A percentile compares a stretch with the other conserved stretches of the same genome.
phyloP scores from a whole-genome alignment of 257 asterid species.

The Fraxinus excelsior region DNA sequence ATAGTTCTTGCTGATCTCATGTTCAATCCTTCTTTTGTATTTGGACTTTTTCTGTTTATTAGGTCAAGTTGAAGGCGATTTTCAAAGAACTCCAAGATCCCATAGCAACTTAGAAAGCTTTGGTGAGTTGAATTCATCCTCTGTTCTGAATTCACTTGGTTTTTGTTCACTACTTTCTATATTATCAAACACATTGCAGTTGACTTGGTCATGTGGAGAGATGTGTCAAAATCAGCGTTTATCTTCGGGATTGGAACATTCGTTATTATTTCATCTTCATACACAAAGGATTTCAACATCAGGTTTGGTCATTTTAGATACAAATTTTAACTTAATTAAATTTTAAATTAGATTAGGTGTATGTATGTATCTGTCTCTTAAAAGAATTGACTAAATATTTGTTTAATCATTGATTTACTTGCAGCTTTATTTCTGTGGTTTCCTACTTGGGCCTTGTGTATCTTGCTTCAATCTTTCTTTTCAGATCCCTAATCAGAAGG shows the following conservation, averaged over 20 bases:
- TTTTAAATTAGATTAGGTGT: too few species aligned
- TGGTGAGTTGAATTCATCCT: slow-evolving; percentile 47
- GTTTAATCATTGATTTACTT: slow-evolving; percentile 33
- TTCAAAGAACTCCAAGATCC: slow-evolving; percentile 42
- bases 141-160: neutral
- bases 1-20: neutral
- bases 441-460: slow-evolving; percentile 78
- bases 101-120: slow-evolving; percentile 61
- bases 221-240: slow-evolving; percentile 79
- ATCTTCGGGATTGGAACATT: slow-evolving; percentile 86
- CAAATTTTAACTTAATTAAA: neutral
- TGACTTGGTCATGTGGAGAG: slow-evolving; percentile 89
- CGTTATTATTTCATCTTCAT: slow-evolving; percentile 74
- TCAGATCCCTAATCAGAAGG: slow-evolving; percentile 76
- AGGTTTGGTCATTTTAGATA: slow-evolving; percentile 40
- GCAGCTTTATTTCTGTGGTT: slow-evolving; percentile 81
- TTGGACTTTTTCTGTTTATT: neutral
- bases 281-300: slow-evolving; percentile 70
- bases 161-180: neutral
- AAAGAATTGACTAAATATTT: slow-evolving; percentile 6
- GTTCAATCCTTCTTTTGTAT: neutral
- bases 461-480: slow-evolving; percentile 82
- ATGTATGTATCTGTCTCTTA: too few species aligned
- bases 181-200: slow-evolving; percentile 37
- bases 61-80: slow-evolving; percentile 45